phyloP scores from a whole-genome alignment of 371 early-diverging fungal genomes.

The Rhizopus arrhizus region DNA sequence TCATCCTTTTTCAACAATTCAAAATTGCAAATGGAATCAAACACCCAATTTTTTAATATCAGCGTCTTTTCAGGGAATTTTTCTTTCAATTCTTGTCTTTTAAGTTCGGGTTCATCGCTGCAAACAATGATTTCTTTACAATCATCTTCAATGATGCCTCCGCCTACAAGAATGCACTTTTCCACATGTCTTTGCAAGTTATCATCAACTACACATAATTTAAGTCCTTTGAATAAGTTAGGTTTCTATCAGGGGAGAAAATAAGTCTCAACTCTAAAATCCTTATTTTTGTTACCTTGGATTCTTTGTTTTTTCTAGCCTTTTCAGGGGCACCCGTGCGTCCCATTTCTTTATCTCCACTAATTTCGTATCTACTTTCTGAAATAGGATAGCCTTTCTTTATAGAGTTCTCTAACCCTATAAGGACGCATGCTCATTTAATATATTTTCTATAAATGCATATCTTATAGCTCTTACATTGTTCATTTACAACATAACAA shows the following conservation, averaged over 20 bases:
- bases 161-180: slow-evolving; percentile 10
- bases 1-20: slow-evolving; percentile 17
- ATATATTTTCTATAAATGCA: not conserved
- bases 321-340: slow-evolving; percentile 27
- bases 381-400: slow-evolving; percentile 6
- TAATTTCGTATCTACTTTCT: slow-evolving; percentile 16
- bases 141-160: not conserved
- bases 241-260: not conserved
- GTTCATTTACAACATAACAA: slow-evolving; percentile 17
- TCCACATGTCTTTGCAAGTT: slow-evolving; percentile 1
- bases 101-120: not conserved
- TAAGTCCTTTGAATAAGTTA: slow-evolving; percentile 11
- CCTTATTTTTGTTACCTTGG: not conserved
- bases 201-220: slow-evolving; percentile 10
- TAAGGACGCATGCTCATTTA: too few species aligned
- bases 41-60: slow-evolving; percentile 15
- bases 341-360: slow-evolving; percentile 13
- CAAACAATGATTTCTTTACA: slow-evolving; percentile 15
- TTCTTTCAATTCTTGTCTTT: slow-evolving; percentile 4
- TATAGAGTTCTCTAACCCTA: slow-evolving; percentile 22
- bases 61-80: slow-evolving; percentile 3
- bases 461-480: slow-evolving; percentile 7
- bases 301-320: slow-evolving; percentile 10
- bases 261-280: not conserved
- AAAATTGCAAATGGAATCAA: slow-evolving; percentile 18